Evolutionary conservation across 2,329 filamentous ascomycete species (phyloP), one percentile per base, ranked within the genome.

Genomic region (Botrytis medusae): DNA sequence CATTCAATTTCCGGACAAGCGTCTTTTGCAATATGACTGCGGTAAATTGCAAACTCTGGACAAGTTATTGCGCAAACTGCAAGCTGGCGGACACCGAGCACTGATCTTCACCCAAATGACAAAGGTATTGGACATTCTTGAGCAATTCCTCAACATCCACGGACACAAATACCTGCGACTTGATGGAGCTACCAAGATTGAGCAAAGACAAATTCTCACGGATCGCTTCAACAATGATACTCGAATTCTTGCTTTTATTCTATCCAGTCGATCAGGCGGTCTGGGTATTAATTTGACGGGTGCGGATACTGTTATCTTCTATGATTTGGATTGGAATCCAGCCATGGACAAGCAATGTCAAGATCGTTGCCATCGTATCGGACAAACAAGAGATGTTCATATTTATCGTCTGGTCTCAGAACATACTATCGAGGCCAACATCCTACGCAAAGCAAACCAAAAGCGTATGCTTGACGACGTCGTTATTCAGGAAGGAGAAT

Each of bases 31-130:
- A 81, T 99, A 97, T 81, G 96, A 99, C 82, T 98, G 96, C 80
- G 96, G 96, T 78, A 99, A 99, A 82, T 88, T 99, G 5, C 96
- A 99, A 80, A 91, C 92, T 29, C 87, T 99, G 25, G 96, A 97
- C 79, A 91, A 91, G 74, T 87, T 99, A 2, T 87, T 99, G 22
- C 92, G 96, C 16, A 91, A 92, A 75, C 87, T 99, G 12, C 95
- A 98, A 83, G 89, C 93, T 3, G 94, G 94, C 57, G 94, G 95
- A 1, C 96, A 98, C 80, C 93, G 97, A 12, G 96, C 94, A 16
- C 86, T 99, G 69, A 99, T 99, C 81, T 99, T 99, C 83, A 98
- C 97, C 0, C 96, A 99, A 80, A 99, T 99, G 96, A 98, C 96
- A 64, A 97, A 97, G 82, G 96, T 98, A 63, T 87, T 99, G 29